Percentiles rank a stretch among this genome's conserved stretches.
phyloP scores from a whole-genome alignment of 306 rosid genomes.

The Cucurbita ficifolia region DNA sequence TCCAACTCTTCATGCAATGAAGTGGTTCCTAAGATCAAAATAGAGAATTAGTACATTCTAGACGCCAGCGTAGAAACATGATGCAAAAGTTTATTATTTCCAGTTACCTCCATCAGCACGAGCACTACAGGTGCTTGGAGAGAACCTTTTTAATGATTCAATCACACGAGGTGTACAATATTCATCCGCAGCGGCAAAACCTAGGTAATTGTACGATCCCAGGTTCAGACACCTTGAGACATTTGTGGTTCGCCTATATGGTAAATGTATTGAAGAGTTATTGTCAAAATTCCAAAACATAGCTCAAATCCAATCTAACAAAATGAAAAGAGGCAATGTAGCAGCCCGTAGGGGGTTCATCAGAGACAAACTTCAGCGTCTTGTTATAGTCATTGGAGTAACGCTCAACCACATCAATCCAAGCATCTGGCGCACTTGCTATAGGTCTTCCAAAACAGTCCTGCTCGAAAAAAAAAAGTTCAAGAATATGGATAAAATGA shows the following conservation, averaged over 20 bases:
- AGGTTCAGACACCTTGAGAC: constrained; percentile 63
- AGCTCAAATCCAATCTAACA: background rate
- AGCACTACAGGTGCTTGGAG: constrained; percentile 79
- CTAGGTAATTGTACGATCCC: constrained; percentile 91
- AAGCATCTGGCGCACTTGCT: constrained; percentile 87
- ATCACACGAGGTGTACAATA: constrained; percentile 82
- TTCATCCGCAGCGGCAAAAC: constrained; percentile 88
- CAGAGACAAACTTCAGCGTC: constrained; percentile 44
- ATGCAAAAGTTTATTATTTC: constrained; percentile 5
- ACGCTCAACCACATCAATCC: constrained; percentile 97
- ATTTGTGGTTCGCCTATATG: constrained; percentile 53
- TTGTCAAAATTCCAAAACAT: background rate
- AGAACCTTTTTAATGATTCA: constrained; percentile 48
- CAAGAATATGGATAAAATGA: background rate
- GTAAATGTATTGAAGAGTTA: background rate
- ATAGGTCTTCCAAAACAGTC: constrained; percentile 94
- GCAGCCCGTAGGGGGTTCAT: background rate
- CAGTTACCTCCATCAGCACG: constrained; percentile 69
- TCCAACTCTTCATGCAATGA: constrained; percentile 55
- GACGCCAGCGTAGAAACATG: background rate
- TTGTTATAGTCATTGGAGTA: constrained; percentile 76
- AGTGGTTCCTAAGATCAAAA: constrained; percentile 42
- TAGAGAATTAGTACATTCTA: background rate
- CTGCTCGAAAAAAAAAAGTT: constrained; percentile 17
- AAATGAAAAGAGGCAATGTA: background rate